These are phyloP conservation scores for Ceratocystis eucalypticola DNA, from an alignment of 2,329 filamentous ascomycete species.

Conservation along the genomic window DNA sequence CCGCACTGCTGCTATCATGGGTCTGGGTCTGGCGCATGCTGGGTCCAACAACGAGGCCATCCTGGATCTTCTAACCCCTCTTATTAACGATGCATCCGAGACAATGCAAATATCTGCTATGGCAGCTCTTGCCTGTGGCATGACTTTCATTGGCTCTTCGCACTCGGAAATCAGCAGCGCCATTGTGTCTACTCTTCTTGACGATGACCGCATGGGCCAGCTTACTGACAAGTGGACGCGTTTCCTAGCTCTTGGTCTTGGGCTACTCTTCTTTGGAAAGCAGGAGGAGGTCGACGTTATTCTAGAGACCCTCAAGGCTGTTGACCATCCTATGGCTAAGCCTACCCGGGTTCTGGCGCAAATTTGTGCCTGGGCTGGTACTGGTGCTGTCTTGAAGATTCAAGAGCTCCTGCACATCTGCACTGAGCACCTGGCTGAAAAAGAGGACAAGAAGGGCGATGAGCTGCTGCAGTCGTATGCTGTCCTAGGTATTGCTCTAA, in stretches of 20 bases:
- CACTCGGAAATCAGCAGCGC: conserved; percentile 84
- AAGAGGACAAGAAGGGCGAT: conserved; percentile 87
- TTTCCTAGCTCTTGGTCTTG: conserved; percentile 87
- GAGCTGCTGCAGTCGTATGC: conserved; percentile 93
- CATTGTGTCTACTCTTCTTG: conserved; percentile 82
- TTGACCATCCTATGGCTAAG: conserved; percentile 93
- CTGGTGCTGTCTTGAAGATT: conserved; percentile 90
- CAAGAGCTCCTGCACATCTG: conserved; percentile 96
- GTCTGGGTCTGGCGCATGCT: conserved; percentile 84
- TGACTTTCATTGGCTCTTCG: conserved; percentile 86
- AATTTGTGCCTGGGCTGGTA: conserved; percentile 96
- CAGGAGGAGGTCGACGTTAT: conserved; percentile 99
- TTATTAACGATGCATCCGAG: conserved; percentile 68
- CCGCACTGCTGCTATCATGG: conserved; percentile 82
- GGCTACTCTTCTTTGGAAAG: conserved; percentile 85
- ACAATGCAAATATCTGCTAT: conserved; percentile 96
- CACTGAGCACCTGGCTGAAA: conserved; percentile 92
- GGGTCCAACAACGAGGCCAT: conserved; percentile 85
- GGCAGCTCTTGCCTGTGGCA: conserved; percentile 78
- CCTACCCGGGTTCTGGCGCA: conserved; percentile 89
- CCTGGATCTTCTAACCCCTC: conserved; percentile 71
- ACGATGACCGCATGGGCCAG: conserved; percentile 80
- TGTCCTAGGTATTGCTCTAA: conserved; percentile 81
- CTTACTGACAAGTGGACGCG: conserved; percentile 97
- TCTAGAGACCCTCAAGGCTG: conserved; percentile 87